A percentile compares a stretch with the other conserved stretches of the same genome.
Evolutionary conservation across 2,329 filamentous ascomycete genomes (phyloP).

Genomic region (Aschersonia sp.): DNA sequence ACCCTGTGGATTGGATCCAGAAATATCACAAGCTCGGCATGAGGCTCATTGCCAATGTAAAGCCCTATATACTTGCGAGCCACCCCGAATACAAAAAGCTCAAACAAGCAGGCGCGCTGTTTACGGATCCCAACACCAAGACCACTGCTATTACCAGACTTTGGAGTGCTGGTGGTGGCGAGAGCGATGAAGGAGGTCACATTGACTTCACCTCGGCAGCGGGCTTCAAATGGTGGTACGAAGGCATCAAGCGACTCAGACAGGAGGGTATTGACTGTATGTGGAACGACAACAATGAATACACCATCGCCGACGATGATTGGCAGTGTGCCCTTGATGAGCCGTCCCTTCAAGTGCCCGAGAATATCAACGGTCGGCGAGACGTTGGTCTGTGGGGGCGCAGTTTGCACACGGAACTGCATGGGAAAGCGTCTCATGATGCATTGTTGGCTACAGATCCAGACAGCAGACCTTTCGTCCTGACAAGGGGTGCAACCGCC

Average conservation of each 20-base stretch:
- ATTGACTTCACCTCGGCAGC: slow-evolving; percentile 57
- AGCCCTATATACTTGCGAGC: slow-evolving; percentile 53
- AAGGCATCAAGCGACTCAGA: slow-evolving; percentile 48
- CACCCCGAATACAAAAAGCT: slow-evolving; percentile 54
- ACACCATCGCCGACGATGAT: slow-evolving; percentile 48
- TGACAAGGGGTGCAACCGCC: slow-evolving; percentile 56
- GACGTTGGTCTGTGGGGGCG: slow-evolving; percentile 56
- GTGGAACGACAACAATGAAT: slow-evolving; percentile 74
- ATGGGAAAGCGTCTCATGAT: slow-evolving; percentile 57
- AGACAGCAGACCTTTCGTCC: slow-evolving; percentile 47
- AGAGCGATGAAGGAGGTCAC: slow-evolving; percentile 55
- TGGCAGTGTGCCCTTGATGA: slow-evolving; percentile 46
- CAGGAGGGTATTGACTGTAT: slow-evolving; percentile 55
- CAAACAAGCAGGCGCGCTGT: slow-evolving; percentile 43
- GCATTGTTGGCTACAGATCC: slow-evolving; percentile 45
- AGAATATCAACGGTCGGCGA: slow-evolving; percentile 20
- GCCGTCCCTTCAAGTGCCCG: slow-evolving; percentile 17
- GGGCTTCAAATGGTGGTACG: slow-evolving; percentile 58
- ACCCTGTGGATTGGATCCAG: slow-evolving; percentile 48
- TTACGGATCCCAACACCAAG: slow-evolving; percentile 41
- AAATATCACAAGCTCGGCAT: slow-evolving; percentile 51
- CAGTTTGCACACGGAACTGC: slow-evolving; percentile 54
- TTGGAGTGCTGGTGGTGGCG: slow-evolving; percentile 57
- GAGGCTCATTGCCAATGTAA: slow-evolving; percentile 55
- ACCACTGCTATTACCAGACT: slow-evolving; percentile 43